Evolutionary conservation across 73 alveolate genomes (phyloP), one percentile per base, ranked within the genome.

Genomic region (Paramecium caudatum): DNA sequence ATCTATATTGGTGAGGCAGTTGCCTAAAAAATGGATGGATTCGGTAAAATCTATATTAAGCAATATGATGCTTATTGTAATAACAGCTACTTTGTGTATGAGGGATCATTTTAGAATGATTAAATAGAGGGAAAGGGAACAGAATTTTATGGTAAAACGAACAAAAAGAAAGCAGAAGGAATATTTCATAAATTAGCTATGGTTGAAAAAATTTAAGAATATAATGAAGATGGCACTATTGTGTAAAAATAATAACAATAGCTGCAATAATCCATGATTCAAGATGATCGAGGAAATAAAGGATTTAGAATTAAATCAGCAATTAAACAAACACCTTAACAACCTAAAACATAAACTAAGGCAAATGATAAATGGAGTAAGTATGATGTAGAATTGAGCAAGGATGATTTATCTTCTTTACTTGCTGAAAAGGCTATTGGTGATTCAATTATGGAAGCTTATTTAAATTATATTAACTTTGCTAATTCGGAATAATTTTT

Each of bases 221-320:
- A 27, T 19, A 39, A 74, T 74, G 49, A 74, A 4, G 68, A 74
- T 16, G 88, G 88, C 10, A 45, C 33, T 8, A 21, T 41, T 21
- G 23, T 74, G 47, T 8, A 34, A 17, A 36, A 36, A 39, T 37
- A 41, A 74, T 7, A 37, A 74, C n/a, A 74, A 34, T 37, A 7
- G 12, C 4, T 36, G 9, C 19, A 65, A 65, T 65, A 36, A 74
- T 74, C 47, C 45, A 15, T 74, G n/a, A 45, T 19, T n/a, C 21
- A 74, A 74, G 88, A 74, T 8, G 88, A 74, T 41, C 43, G 88
- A 74, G 8, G 9, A 15, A 65, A 65, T 16, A 74, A 74, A 43
- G 32, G 12, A 9, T 74, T 74, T 74, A 41, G 88, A 74, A 74
- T 74, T 15, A 68, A 68, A 68, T 68, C 84, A 68, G 80, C 46